A percentile compares a stretch with the other conserved stretches of the same genome.
phyloP scores from a whole-genome alignment of 2,329 filamentous ascomycete species.

The Colletotrichum nymphaeae region DNA sequence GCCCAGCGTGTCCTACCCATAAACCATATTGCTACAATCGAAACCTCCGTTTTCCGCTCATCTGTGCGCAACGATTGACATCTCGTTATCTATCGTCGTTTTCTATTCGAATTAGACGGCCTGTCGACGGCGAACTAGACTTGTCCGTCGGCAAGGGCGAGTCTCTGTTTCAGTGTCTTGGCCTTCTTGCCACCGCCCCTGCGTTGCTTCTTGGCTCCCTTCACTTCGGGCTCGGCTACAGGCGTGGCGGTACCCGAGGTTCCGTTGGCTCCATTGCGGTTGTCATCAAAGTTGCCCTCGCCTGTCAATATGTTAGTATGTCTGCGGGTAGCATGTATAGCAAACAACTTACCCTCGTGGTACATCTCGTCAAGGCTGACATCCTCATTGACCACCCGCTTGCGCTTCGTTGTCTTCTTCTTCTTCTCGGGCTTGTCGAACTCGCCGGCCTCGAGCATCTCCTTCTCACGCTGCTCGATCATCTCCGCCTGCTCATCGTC shows the following conservation, averaged over 20 bases:
- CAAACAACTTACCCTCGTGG: slow-evolving; percentile 84
- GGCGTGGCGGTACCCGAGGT: slow-evolving; percentile 87
- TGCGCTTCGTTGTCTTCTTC: slow-evolving; percentile 67
- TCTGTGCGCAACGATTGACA: background rate
- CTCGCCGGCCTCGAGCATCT: slow-evolving; percentile 80
- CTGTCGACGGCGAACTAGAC: slow-evolving; percentile 39
- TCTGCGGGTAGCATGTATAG: background rate
- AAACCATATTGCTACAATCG: slow-evolving; percentile 33
- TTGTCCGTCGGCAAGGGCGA: slow-evolving; percentile 75
- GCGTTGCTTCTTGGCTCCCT: slow-evolving; percentile 64
- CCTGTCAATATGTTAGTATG: slow-evolving; percentile 64
- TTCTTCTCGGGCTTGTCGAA: slow-evolving; percentile 64
- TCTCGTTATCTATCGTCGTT: background rate
- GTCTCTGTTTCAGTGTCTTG: slow-evolving; percentile 76
- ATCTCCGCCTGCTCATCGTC: slow-evolving; percentile 96
- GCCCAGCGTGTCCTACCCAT: slow-evolving; percentile 18
- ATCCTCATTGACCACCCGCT: slow-evolving; percentile 59
- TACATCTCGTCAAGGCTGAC: slow-evolving; percentile 96
- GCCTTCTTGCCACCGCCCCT: slow-evolving; percentile 66
- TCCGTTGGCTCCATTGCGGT: slow-evolving; percentile 56
- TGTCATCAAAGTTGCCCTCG: slow-evolving; percentile 96
- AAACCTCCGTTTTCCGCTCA: background rate
- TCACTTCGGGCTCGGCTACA: slow-evolving; percentile 62
- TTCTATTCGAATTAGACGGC: slow-evolving; percentile 8
- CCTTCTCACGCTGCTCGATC: slow-evolving; percentile 92